Conservation (phyloP, 805 yeast species). For the Suhomyces canberraensis region DNA sequence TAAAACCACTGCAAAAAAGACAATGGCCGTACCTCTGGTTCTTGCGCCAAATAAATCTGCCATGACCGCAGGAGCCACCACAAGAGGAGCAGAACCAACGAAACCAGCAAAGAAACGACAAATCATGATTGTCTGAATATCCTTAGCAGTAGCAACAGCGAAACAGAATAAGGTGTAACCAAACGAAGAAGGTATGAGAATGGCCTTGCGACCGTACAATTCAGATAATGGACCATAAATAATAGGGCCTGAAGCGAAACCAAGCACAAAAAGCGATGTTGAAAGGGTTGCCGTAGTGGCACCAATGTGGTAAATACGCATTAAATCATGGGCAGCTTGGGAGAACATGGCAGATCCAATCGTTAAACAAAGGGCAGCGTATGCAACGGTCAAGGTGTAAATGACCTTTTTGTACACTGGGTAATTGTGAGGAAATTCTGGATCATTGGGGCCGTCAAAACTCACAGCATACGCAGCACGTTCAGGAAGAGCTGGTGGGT, state of each 20-base stretch:
- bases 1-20: conserved; percentile 68
- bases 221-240: conserved; percentile 26
- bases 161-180: conserved; percentile 37
- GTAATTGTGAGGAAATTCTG: conserved; percentile 77
- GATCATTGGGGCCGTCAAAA: conserved; percentile 78
- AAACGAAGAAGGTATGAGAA: conserved; percentile 42
- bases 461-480: conserved; percentile 59
- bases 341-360: conserved; percentile 51
- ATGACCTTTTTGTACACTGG: conserved; percentile 18
- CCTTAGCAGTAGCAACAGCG: conserved; percentile 75
- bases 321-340: conserved; percentile 49
- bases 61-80: conserved; percentile 82
- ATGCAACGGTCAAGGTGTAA: conserved; percentile 25
- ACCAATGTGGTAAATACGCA: conserved; percentile 56
- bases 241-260: conserved; percentile 91
- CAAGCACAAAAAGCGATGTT: conserved; percentile 80
- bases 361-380: conserved; percentile 26
- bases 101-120: conserved; percentile 80
- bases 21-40: conserved; percentile 72
- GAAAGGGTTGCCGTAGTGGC: conserved; percentile 69
- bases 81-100: conserved; percentile 81
- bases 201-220: conserved; percentile 35
- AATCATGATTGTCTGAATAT: conserved; percentile 71
- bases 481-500: conserved; percentile 60
- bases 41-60: conserved; percentile 72